These are phyloP conservation scores for Endogone sp. DNA, from an alignment of 192 early-diverging fungal species.

Conservation along the genomic window DNA sequence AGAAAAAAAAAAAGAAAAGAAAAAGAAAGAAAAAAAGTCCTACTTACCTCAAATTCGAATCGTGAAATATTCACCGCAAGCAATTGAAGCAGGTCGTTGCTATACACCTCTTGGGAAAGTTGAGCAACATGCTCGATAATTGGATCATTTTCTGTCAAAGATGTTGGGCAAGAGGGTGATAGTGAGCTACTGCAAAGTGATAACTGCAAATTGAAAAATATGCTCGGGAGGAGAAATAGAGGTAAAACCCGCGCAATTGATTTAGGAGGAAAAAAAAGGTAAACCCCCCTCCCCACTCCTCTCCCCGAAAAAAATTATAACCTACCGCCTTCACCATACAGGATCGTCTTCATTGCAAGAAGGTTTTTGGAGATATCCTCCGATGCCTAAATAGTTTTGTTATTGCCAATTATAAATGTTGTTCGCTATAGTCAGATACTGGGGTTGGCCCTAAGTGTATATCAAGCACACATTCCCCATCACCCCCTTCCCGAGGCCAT, in stretches of 20 bases:
- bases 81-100: conserved; percentile 82
- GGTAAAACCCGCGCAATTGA: too few relatives aligned
- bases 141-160: conserved; percentile 69
- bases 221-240: too few relatives aligned
- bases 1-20: too few relatives aligned
- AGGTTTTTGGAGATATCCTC: conserved; percentile 98
- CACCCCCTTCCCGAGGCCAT: conserved; percentile 4
- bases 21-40: too few relatives aligned
- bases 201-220: too few relatives aligned
- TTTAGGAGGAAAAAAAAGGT: too few relatives aligned
- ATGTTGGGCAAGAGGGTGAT: background rate
- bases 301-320: too few relatives aligned
- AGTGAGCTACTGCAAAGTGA: background rate
- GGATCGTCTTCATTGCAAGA: conserved; percentile 85
- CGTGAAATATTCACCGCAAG: conserved; percentile 86
- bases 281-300: too few relatives aligned
- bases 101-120: conserved; percentile 94
- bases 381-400: too few relatives aligned
- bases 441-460: conserved; percentile 12
- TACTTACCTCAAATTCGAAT: conserved; percentile 90
- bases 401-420: too few relatives aligned
- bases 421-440: conserved; percentile 16
- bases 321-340: conserved; percentile 92
- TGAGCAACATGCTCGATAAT: conserved; percentile 89
- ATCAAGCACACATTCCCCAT: background rate